Conservation (phyloP, 345 rosid genomes). For the Theobroma cacao region DNA sequence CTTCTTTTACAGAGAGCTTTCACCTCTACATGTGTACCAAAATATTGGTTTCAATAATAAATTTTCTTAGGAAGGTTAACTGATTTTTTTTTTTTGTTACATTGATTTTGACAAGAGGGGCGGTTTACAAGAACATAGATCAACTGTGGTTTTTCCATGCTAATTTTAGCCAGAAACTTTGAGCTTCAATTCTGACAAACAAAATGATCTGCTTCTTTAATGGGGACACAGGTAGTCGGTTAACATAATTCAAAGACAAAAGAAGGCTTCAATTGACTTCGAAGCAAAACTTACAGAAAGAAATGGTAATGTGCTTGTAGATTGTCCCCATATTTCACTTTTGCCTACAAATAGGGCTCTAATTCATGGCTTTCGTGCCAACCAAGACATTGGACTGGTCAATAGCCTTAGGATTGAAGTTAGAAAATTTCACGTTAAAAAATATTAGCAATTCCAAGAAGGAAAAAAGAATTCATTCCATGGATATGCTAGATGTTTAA, state of each 20-base stretch:
- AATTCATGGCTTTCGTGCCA: neutral
- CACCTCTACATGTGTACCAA: neutral
- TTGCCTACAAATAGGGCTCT: neutral
- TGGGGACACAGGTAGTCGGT: no score
- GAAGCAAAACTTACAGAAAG: no score
- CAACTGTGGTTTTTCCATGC: neutral
- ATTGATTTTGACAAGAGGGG: no score
- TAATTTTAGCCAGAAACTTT: neutral
- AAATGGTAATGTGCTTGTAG: neutral
- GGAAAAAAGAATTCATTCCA: neutral
- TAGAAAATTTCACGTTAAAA: neutral
- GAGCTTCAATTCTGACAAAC: neutral
- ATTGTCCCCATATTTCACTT: neutral
- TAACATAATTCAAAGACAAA: neutral
- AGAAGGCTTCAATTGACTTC: neutral
- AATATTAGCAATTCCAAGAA: neutral
- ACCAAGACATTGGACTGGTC: neutral
- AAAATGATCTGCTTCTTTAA: neutral
- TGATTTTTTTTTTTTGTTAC: neutral
- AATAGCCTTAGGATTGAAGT: neutral
- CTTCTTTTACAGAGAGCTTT: neutral
- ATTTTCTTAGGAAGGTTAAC: neutral
- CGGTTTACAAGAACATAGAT: neutral
- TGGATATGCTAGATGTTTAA: neutral
- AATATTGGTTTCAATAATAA: neutral